Evolutionary conservation across 2,329 filamentous ascomycete species (phyloP), one percentile per base, ranked within the genome.

Genomic region (Pseudogymnoascus sp.): DNA sequence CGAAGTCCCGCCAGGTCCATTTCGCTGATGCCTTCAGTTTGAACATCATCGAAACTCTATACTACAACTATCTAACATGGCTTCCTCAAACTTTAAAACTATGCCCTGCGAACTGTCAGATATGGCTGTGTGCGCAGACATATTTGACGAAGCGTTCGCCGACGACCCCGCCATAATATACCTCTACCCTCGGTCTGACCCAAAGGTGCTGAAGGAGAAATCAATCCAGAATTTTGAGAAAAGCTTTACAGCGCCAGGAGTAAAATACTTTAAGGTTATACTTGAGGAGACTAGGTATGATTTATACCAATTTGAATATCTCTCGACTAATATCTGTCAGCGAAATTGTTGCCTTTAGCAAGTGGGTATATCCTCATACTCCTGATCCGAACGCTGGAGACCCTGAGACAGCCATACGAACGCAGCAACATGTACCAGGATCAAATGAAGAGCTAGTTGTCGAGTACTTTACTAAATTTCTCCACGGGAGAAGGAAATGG

Each of bases 81-180:
- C 59, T 21, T 44, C 16, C n/a, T 25, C 59, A 2, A 16, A 44
- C n/a, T 61, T 61, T 44, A 18, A 28, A 11, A 28, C 47, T 18
- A 1, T 61, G 0, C 59, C 59, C 31, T 61, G 59, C 31, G 59
- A 44, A n/a, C 5, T 44, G 3, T 14, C 10, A n/a, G 35, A 61
- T 28, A 47, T 61, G 59, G 11, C 59, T 23, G 21, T n/a, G 18
- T 61, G 59, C 35, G 59, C 40, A 7, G 35, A 61, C 12, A 61
- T 61, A 61, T 61, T 61, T 40, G 35, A 61, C 16, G 59, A 44
- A 25, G 59, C 35, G 7, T 61, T 61, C 35, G 59, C 59, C 4
- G 23, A 12, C 31, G 59, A 61, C 18, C 59, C 59, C 35, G 35
- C 59, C 7, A 44, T 61, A 35, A 18, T 25, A 28, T 61, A 61